Percentiles rank a stretch among this genome's conserved stretches.
These are phyloP conservation scores for Amesomyces nigricolor DNA, from an alignment of 2,329 filamentous ascomycete species.

Conservation along the genomic window DNA sequence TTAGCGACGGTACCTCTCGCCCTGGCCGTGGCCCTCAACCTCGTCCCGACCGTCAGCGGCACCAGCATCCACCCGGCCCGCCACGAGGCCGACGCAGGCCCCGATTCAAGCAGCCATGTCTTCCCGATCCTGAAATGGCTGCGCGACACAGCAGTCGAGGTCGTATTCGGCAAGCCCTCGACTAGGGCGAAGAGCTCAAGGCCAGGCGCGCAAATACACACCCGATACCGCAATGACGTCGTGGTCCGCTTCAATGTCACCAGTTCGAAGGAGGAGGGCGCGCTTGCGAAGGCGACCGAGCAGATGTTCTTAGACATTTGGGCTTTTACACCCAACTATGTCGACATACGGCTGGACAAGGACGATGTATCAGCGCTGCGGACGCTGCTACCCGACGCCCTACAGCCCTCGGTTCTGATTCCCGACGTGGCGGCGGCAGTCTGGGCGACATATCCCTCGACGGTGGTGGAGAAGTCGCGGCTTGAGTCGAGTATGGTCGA, in stretches of 20 bases:
- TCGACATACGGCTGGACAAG: slow-evolving; percentile 75
- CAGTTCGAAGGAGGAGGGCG: slow-evolving; percentile 60
- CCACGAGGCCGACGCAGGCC: slow-evolving; percentile 16
- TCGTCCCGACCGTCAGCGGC: slow-evolving; percentile 13
- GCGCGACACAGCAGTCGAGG: slow-evolving; percentile 45
- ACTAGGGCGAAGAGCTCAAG: slow-evolving; percentile 28
- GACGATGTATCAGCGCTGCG: slow-evolving; percentile 74
- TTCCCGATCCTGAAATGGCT: slow-evolving; percentile 48
- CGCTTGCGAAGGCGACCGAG: slow-evolving; percentile 66
- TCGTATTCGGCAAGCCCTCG: slow-evolving; percentile 44
- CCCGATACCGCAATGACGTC: slow-evolving; percentile 68
- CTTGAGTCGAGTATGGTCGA: slow-evolving; percentile 27
- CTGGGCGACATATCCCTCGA: slow-evolving; percentile 64
- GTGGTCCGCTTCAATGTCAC: slow-evolving; percentile 83
- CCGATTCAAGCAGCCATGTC: slow-evolving; percentile 23
- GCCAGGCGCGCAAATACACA: slow-evolving; percentile 28
- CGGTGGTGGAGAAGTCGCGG: slow-evolving; percentile 26
- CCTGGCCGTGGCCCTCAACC: slow-evolving; percentile 12
- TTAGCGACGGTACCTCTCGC: slow-evolving; percentile 13
- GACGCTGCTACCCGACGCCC: slow-evolving; percentile 66
- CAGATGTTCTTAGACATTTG: slow-evolving; percentile 84
- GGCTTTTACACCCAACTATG: slow-evolving; percentile 74
- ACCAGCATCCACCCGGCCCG: slow-evolving; percentile 17
- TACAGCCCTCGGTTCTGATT: slow-evolving; percentile 73
- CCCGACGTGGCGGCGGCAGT: slow-evolving; percentile 73